phyloP scores from a whole-genome alignment of 768 basidiomycete species.

The Suillus placidus region DNA sequence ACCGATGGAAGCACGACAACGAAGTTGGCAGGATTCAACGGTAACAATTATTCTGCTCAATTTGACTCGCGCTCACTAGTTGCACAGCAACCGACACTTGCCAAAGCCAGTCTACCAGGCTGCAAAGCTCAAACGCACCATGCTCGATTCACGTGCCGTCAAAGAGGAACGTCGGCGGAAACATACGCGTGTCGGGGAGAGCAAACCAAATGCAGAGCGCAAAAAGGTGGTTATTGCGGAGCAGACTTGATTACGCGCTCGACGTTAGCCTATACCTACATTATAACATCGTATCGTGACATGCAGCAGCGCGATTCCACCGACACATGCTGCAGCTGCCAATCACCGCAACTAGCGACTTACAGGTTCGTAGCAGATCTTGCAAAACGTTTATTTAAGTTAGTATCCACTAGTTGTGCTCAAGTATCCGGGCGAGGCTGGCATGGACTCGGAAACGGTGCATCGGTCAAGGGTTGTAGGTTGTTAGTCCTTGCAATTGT shows the following conservation, averaged over 20 bases:
- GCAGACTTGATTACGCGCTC: constrained; percentile 46
- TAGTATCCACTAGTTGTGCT: not conserved
- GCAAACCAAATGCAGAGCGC: constrained; percentile 88
- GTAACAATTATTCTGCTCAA: constrained; percentile 44
- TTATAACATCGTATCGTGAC: not conserved
- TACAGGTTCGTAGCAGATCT: not conserved
- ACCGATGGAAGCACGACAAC: constrained; percentile 85
- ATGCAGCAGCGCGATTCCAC: not conserved
- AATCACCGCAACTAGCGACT: not conserved
- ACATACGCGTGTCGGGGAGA: constrained; percentile 84
- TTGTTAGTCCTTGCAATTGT: no score
- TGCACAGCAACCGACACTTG: constrained; percentile 70
- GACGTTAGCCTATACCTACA: not conserved
- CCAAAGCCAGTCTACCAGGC: constrained; percentile 93
- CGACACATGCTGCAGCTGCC: not conserved
- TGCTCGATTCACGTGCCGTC: constrained; percentile 86
- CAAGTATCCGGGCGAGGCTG: not conserved
- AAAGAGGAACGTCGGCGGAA: constrained; percentile 93
- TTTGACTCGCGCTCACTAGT: constrained; percentile 8
- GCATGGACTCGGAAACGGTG: not conserved
- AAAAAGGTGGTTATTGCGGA: constrained; percentile 85
- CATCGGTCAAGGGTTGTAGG: no score
- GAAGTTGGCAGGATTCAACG: constrained; percentile 82
- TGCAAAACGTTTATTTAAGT: not conserved
- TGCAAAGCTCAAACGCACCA: constrained; percentile 83